These are phyloP conservation scores for Fusarium irregulare DNA, from an alignment of 2,329 filamentous ascomycete genomes.

Conservation along the genomic window DNA sequence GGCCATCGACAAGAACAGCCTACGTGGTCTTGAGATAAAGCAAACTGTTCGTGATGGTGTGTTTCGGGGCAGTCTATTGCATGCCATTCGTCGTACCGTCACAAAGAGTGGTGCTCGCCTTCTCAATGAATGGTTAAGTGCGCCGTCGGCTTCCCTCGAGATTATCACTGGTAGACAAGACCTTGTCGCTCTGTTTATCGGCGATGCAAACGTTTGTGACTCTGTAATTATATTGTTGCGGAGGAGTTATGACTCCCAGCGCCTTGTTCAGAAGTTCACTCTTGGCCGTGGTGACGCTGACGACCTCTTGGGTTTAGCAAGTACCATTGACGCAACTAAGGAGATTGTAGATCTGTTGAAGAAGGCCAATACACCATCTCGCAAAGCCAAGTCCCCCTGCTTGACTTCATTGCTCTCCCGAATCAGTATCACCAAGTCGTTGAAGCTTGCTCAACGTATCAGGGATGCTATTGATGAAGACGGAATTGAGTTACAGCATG, in stretches of 20 bases:
- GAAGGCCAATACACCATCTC: constrained; percentile 29
- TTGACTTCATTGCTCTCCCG: constrained; percentile 62
- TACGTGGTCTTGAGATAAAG: constrained; percentile 89
- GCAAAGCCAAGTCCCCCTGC: constrained; percentile 47
- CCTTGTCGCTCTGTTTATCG: constrained; percentile 80
- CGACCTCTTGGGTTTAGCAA: constrained; percentile 85
- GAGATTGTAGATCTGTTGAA: constrained; percentile 67
- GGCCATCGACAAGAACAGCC: constrained; percentile 90
- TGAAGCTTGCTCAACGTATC: constrained; percentile 77
- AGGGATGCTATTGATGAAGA: constrained; percentile 89
- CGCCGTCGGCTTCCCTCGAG: constrained; percentile 86
- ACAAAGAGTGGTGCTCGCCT: constrained; percentile 92
- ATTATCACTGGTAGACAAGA: constrained; percentile 84
- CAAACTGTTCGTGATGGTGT: constrained; percentile 84
- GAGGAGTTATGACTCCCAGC: constrained; percentile 84
- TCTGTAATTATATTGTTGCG: constrained; percentile 74
- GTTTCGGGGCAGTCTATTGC: constrained; percentile 85
- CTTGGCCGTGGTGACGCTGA: constrained; percentile 92
- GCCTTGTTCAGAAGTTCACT: constrained; percentile 93
- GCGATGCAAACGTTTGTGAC: constrained; percentile 75
- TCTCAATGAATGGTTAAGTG: constrained; percentile 85
- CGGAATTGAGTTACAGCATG: constrained; percentile 83
- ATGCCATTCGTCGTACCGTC: constrained; percentile 88
- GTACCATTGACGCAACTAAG: constrained; percentile 80
- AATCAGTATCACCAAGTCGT: constrained; percentile 74